Percentiles rank a stretch among this genome's conserved stretches.
phyloP scores from a whole-genome alignment of 371 early-diverging fungal genomes.

The Gilbertella persicaria region DNA sequence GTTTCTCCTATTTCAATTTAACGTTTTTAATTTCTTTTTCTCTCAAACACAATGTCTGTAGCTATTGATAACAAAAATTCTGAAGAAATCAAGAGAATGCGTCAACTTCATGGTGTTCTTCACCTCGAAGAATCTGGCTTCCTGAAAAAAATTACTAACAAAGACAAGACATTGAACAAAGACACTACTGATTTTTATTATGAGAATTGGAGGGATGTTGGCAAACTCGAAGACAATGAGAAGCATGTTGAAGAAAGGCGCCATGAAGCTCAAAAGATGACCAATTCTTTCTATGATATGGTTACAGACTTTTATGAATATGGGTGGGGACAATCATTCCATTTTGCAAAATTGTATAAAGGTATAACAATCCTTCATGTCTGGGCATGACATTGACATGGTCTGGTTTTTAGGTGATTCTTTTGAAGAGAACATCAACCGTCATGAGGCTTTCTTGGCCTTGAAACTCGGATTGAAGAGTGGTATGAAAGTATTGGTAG shows the following conservation, averaged over 20 bases:
- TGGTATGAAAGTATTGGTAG: conserved; percentile 64
- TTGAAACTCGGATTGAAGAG: conserved; percentile 61
- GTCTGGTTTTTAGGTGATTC: conserved; percentile 44
- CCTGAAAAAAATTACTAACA: conserved; percentile 47
- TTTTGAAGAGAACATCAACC: conserved; percentile 68
- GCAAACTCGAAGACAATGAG: conserved; percentile 32
- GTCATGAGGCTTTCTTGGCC: conserved; percentile 77
- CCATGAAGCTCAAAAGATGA: conserved; percentile 56
- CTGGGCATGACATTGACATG: too few species aligned
- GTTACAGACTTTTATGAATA: conserved; percentile 65
- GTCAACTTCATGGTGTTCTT: conserved; percentile 40
- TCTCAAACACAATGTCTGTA: conserved; percentile 24
- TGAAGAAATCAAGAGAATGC: conserved; percentile 39
- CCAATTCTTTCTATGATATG: conserved; percentile 65
- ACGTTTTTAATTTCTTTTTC: neutral
- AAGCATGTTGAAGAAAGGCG: conserved; percentile 40
- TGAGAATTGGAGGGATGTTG: conserved; percentile 38
- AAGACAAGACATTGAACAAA: conserved; percentile 53
- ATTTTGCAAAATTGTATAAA: conserved; percentile 64
- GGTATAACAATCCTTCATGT: conserved; percentile 14
- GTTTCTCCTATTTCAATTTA: neutral
- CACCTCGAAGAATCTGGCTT: conserved; percentile 39
- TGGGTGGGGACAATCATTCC: conserved; percentile 82
- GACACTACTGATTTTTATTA: conserved; percentile 40
- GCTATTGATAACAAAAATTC: conserved; percentile 22